Base-by-base conservation (phyloP, 2,329 filamentous ascomycete species). In the Colletotrichum liaoningense region DNA sequence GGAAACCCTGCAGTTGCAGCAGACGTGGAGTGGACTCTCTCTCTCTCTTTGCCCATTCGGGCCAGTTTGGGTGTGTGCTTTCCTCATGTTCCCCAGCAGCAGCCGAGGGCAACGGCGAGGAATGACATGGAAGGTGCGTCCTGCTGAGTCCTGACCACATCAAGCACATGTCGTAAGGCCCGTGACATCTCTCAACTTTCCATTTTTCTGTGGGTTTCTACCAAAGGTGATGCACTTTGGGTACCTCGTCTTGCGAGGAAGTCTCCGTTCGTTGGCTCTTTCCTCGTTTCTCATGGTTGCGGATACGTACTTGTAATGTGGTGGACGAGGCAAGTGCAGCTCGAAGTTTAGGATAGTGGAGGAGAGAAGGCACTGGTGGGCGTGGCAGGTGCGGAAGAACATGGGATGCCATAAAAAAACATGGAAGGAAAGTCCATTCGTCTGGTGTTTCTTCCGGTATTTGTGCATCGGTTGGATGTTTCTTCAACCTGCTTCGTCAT, bases 1-100 rank as follows among this genome's bases (percentile, higher is more conserved):
- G 60, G 70, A 54, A 54, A 26, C 70, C 70, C 46, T 73, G 70
- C 60, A 65, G 28, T 19, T 24, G 63, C 19, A 26, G 56, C 1
- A 11, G 33, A 11, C 33, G 11, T 35, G 33, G 59, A 30, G 26
- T 26, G 26, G 26, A 26, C 26, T 26, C 26, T 26, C 26, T 26
- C 26, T 26, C 26, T 26, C 24, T 46, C 22, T 54, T 14, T 58
- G 3, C 24, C 38, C 6, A 42, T 57, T 62, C 63, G 52, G 49
- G 49, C 22, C 22, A 19, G 28, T n/a, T n/a, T 49, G 19, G 42
- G 2, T 19, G 57, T 22, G 38, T 28, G 30, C n/a, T 30, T 19
- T 30, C 12, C 30, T 24, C 14, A 33, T 19, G 12, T 56, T 35
- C 30, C 12, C 42, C 58, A 55, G 24, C 28, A 59, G 46, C 12